These are phyloP conservation scores for Metschnikowia kofuensis DNA, from an alignment of 805 yeast species.

Conservation along the genomic window DNA sequence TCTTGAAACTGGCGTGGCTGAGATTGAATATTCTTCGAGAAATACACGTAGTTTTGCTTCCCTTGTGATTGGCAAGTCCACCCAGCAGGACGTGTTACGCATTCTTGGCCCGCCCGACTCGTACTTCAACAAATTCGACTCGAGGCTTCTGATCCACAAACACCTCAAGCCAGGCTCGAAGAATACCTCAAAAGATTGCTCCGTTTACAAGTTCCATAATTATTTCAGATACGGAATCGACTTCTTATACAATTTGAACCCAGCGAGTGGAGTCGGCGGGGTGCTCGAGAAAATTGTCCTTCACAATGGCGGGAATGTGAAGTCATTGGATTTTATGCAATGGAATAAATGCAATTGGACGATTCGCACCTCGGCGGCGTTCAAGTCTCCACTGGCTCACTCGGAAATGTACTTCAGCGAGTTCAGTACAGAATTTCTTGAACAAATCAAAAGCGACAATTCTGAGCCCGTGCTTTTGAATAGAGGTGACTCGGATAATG, in stretches of 20 bases:
- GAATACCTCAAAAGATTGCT: slow-evolving; percentile 8
- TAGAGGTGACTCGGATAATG: slow-evolving; percentile 39
- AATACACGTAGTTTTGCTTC: slow-evolving; percentile 1
- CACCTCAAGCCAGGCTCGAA: slow-evolving; percentile 20
- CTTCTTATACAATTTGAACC: slow-evolving; percentile 44
- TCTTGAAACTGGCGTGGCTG: slow-evolving; percentile 22
- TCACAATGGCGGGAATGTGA: slow-evolving; percentile 51
- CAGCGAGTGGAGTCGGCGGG: slow-evolving; percentile 24
- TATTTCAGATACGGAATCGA: slow-evolving; percentile 56
- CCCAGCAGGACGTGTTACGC: slow-evolving; percentile 48
- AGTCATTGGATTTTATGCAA: slow-evolving; percentile 50
- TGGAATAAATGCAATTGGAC: slow-evolving; percentile 52
- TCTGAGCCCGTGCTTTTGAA: slow-evolving; percentile 34
- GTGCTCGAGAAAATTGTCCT: slow-evolving; percentile 45
- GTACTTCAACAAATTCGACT: slow-evolving; percentile 44
- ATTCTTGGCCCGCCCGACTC: slow-evolving; percentile 59
- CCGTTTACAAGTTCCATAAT: slow-evolving; percentile 47
- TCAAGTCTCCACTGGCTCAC: slow-evolving; percentile 13
- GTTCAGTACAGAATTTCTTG: slow-evolving; percentile 24
- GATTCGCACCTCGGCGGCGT: slow-evolving; percentile 17
- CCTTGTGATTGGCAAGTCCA: slow-evolving; percentile 37
- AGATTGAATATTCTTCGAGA: slow-evolving; percentile 19
- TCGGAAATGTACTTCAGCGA: slow-evolving; percentile 33
- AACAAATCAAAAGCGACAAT: slow-evolving; percentile 9
- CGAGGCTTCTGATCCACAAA: slow-evolving; percentile 41